A percentile compares a stretch with the other conserved stretches of the same genome.
These are phyloP conservation scores for Herpomyces periplanetae DNA, from an alignment of 2,329 filamentous ascomycete species.

Conservation along the genomic window DNA sequence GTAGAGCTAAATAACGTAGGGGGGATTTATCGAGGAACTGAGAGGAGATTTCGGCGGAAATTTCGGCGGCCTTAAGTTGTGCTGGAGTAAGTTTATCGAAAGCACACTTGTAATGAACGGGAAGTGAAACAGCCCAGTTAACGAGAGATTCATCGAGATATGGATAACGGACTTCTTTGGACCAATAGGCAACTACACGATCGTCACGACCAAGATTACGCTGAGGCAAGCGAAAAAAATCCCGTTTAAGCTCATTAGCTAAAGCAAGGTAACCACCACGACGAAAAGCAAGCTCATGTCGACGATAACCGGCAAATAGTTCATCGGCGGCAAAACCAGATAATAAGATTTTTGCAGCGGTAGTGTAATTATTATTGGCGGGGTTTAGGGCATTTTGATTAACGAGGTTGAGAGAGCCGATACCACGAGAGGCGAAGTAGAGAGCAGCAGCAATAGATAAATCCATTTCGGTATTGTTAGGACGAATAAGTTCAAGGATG, in stretches of 20 bases:
- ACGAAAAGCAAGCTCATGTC: conserved; percentile 37
- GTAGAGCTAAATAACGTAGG: no score
- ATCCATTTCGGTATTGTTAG: conserved; percentile 96
- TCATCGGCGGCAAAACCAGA: conserved; percentile 86
- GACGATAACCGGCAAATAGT: conserved; percentile 64
- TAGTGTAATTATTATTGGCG: conserved; percentile 13
- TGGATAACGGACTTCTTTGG: conserved; percentile 54
- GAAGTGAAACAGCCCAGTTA: conserved; percentile 29
- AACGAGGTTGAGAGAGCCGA: conserved; percentile 10
- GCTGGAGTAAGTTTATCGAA: no score
- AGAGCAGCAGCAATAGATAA: conserved; percentile 65
- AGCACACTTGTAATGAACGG: conserved; percentile 55
- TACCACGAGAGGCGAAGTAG: conserved; percentile 65
- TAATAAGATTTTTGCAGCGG: conserved; percentile 38
- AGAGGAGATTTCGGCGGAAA: no score
- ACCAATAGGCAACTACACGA: conserved; percentile 56
- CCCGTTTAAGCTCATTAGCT: conserved; percentile 41
- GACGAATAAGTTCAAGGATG: conserved; percentile 40
- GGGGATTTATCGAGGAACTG: no score
- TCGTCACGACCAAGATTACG: conserved; percentile 87
- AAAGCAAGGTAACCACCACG: conserved; percentile 27
- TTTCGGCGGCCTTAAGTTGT: no score
- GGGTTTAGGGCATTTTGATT: conserved; percentile 3
- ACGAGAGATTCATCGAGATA: conserved; percentile 61
- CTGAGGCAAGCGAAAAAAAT: conserved; percentile 49